Evolutionary conservation across 345 rosid genomes (phyloP).

Genomic region (Gossypium anomalum): DNA sequence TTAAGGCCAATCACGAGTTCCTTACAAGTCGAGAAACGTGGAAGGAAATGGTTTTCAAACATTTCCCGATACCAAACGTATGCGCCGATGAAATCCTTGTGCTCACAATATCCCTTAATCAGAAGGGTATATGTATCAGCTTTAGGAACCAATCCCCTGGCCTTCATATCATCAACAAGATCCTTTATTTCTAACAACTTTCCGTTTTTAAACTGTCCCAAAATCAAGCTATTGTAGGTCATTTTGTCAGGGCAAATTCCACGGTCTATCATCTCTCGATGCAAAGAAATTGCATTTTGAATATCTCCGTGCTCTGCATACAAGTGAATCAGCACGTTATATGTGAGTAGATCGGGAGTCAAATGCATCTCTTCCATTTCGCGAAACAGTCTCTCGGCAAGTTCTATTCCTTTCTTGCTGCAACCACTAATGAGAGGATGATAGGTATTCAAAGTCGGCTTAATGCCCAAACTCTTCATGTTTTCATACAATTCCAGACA

Average conservation of each 20-base stretch:
- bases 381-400: slow-evolving; percentile 42
- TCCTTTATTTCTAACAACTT: slow-evolving; percentile 33
- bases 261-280: slow-evolving; percentile 44
- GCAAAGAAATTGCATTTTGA: slow-evolving; percentile 38
- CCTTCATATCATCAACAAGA: slow-evolving; percentile 55
- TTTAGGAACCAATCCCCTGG: slow-evolving; percentile 39
- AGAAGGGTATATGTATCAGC: slow-evolving; percentile 69
- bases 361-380: slow-evolving; percentile 50
- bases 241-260: slow-evolving; percentile 51
- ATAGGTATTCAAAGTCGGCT: slow-evolving; percentile 52
- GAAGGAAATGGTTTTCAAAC: slow-evolving; percentile 48
- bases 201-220: slow-evolving; percentile 47
- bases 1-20: slow-evolving; percentile 54
- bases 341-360: slow-evolving; percentile 53
- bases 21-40: slow-evolving; percentile 28
- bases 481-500: slow-evolving; percentile 60
- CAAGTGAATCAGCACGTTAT: slow-evolving; percentile 51
- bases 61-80: slow-evolving; percentile 72
- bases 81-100: slow-evolving; percentile 47
- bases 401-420: slow-evolving; percentile 39
- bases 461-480: slow-evolving; percentile 55
- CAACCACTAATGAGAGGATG: slow-evolving; percentile 55
- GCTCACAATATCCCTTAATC: slow-evolving; percentile 54
- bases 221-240: slow-evolving; percentile 66
- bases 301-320: slow-evolving; percentile 46